phyloP scores from a whole-genome alignment of 2,329 filamentous ascomycete species.

The Exserohilum rostratum region DNA sequence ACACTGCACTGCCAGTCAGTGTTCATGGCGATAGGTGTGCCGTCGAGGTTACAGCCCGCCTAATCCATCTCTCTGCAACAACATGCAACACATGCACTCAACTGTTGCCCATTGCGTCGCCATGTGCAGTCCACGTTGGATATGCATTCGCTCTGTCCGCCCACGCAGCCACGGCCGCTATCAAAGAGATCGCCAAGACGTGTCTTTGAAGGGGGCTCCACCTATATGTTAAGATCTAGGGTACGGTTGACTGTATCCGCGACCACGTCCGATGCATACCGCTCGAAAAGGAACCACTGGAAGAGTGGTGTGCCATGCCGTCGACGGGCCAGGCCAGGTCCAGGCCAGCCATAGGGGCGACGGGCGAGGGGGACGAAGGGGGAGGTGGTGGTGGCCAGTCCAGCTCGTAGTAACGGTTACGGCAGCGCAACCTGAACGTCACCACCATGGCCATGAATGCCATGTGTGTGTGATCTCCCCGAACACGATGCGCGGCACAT shows the following conservation, averaged over 20 bases:
- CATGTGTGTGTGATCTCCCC: background rate
- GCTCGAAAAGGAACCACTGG: conserved; percentile 12
- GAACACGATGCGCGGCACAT: background rate
- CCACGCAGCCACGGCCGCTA: too few species aligned
- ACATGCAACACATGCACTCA: too few species aligned
- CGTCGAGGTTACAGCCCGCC: too few species aligned
- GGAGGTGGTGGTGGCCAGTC: too few species aligned
- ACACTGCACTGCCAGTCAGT: too few species aligned
- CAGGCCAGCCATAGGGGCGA: background rate
- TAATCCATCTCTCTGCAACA: too few species aligned
- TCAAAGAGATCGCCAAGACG: conserved; percentile 3
- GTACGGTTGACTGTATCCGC: conserved; percentile 8
- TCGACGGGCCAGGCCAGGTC: background rate
- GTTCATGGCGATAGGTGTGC: too few species aligned
- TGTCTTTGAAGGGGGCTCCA: conserved; percentile 3
- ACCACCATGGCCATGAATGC: background rate
- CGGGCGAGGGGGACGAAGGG: too few species aligned
- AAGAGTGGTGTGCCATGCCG: conserved; percentile 7
- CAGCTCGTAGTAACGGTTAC: too few species aligned
- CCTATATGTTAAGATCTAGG: conserved; percentile 2
- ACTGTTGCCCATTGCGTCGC: too few species aligned
- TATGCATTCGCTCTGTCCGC: too few species aligned
- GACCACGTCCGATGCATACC: conserved; percentile 6
- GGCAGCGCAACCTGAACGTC: background rate
- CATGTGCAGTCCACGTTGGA: too few species aligned